A percentile compares a stretch with the other conserved stretches of the same genome.
These are phyloP conservation scores for Chrysosporium keratinophilum DNA, from an alignment of 2,329 filamentous ascomycete species.

Conservation along the genomic window DNA sequence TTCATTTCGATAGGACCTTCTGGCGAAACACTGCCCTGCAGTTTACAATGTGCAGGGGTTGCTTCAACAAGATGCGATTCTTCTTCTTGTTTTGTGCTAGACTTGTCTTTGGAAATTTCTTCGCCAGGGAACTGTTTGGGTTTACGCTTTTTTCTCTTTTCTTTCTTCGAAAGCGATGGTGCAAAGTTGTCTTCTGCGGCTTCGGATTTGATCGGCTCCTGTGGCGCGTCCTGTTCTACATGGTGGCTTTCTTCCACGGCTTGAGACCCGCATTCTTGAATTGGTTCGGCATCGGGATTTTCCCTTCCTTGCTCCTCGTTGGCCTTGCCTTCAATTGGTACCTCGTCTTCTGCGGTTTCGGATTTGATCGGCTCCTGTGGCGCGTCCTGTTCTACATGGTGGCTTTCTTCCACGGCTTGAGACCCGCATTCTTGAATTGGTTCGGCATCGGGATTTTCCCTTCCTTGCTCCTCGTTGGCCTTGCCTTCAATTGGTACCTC, in stretches of 20 bases:
- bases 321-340: neutral
- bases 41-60: neutral
- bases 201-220: neutral
- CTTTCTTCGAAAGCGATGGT: neutral
- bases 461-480: neutral
- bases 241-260: neutral
- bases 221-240: neutral
- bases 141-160: constrained; percentile 3
- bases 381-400: neutral
- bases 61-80: neutral
- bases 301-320: neutral
- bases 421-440: neutral
- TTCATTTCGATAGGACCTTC: neutral
- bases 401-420: neutral
- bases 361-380: neutral
- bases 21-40: neutral
- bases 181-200: neutral
- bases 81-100: neutral
- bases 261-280: neutral
- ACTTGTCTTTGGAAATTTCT: neutral
- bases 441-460: neutral
- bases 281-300: neutral
- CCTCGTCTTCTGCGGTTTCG: neutral
- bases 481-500: neutral
- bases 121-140: neutral